Base-by-base conservation (phyloP, 768 basidiomycete species). In the Podaxis rugospora region DNA sequence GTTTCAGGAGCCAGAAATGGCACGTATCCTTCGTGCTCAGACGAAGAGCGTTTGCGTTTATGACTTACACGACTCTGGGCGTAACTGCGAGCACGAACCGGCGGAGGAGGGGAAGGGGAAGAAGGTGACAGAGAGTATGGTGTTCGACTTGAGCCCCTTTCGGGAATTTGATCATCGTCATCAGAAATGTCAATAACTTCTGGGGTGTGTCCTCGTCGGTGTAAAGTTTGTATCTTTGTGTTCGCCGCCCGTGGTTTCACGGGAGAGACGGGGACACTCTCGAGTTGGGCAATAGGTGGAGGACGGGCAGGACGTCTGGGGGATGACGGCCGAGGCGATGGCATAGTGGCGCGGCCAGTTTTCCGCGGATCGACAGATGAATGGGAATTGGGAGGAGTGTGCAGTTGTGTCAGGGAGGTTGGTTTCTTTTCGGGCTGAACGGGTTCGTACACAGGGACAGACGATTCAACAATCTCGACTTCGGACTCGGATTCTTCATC, bases 351-450 rank as follows among this genome's bases (percentile, higher is more conserved):
- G 36, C 14, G 37, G 21, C 32, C 39, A n/a, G 46, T 11, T 25
- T 23, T 39, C n/a, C 35, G 42, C 10, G 23, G 46, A 47, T 58
- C 51, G 1, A 47, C 7, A 28, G 55, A 54, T 2, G 63, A 61
- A 13, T 57, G 36, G 13, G 79, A 80, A 49, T 66, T 70, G 9
- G 80, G 79, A 37, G 78, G 79, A 2, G 78, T 80, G 55, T 75
- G 68, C 4, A 80, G 67, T 61, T 80, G 78, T 5, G 44, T 4
- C 28, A 35, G 55, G 4, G 42, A 52, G 9, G 50, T 42, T 52
- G 25, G 40, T 51, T 37, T n/a, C 36, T 51, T 56, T 16, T 6
- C 35, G 18, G 7, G 32, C n/a, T 25, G 27, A 3, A 27, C 18
- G 5, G 51, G 16, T 51, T 37, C 23, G 42, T 57, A 55, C 6